Percentiles rank a stretch among this genome's conserved stretches.
Evolutionary conservation across 805 yeast genomes (phyloP).

Genomic region (Debaryomyces prosopidis): DNA sequence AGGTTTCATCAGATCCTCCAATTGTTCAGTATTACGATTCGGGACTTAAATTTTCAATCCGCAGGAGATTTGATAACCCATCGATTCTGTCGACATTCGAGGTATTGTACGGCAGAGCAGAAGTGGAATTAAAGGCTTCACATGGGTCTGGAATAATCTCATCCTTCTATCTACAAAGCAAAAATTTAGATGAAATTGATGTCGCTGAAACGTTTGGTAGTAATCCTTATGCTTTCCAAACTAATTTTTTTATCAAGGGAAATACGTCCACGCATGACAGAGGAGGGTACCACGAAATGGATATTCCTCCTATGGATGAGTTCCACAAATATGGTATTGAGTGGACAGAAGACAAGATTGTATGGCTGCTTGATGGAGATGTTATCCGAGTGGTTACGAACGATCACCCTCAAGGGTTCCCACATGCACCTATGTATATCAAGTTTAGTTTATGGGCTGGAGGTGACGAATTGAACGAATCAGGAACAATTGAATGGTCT

Average conservation of each 20-base stretch:
- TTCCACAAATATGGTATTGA: slow-evolving; percentile 33
- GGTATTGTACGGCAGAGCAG: slow-evolving; percentile 37
- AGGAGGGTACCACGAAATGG: slow-evolving; percentile 31
- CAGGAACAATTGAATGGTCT: slow-evolving; percentile 43
- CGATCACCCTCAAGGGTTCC: slow-evolving; percentile 28
- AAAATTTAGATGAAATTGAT: slow-evolving; percentile 45
- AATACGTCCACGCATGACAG: slow-evolving; percentile 34
- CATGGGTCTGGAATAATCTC: slow-evolving; percentile 38
- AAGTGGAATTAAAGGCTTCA: slow-evolving; percentile 34
- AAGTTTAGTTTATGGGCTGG: slow-evolving; percentile 44
- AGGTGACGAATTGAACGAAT: slow-evolving; percentile 32
- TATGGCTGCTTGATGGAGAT: slow-evolving; percentile 30
- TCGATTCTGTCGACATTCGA: slow-evolving; percentile 27
- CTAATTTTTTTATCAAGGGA: slow-evolving; percentile 43
- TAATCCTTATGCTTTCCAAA: slow-evolving; percentile 28
- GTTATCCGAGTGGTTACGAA: slow-evolving; percentile 22
- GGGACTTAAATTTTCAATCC: slow-evolving; percentile 12
- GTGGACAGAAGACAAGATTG: slow-evolving; percentile 34
- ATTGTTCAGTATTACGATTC: slow-evolving; percentile 9
- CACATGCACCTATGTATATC: slow-evolving; percentile 37
- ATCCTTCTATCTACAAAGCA: slow-evolving; percentile 42
- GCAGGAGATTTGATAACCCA: slow-evolving; percentile 32
- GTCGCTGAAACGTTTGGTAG: slow-evolving; percentile 41
- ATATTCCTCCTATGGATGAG: slow-evolving; percentile 21
- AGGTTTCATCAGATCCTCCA: slow-evolving; percentile 6